A percentile compares a stretch with the other conserved stretches of the same genome.
These are phyloP conservation scores for Mortierella antarctica DNA, from an alignment of 192 early-diverging fungal genomes.

Conservation along the genomic window DNA sequence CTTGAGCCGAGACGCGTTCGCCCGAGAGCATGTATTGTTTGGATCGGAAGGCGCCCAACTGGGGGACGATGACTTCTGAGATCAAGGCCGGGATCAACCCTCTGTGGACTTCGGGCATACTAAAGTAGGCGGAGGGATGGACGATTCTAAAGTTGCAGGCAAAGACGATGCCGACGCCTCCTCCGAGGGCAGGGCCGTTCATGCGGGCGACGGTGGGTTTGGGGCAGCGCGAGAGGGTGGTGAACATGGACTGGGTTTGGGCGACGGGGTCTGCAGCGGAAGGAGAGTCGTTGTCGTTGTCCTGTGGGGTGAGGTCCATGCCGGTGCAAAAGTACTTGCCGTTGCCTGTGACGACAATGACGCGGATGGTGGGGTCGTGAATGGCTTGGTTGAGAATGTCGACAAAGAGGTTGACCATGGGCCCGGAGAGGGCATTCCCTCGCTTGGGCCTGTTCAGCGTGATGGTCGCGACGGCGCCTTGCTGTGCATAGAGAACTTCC, in stretches of 20 bases:
- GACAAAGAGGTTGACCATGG: slow-evolving; percentile 59
- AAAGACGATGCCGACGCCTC: slow-evolving; percentile 68
- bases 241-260: slow-evolving; percentile 57
- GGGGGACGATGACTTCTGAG: slow-evolving; percentile 69
- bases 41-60: slow-evolving; percentile 60
- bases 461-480: slow-evolving; percentile 58
- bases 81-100: slow-evolving; percentile 75
- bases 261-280: slow-evolving; percentile 32
- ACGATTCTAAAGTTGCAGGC: slow-evolving; percentile 67
- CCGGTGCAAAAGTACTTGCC: slow-evolving; percentile 76
- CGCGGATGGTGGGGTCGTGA: slow-evolving; percentile 57
- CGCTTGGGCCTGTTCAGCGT: slow-evolving; percentile 63
- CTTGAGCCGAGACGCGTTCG: slow-evolving; percentile 55
- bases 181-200: slow-evolving; percentile 74
- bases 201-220: slow-evolving; percentile 66
- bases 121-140: slow-evolving; percentile 55
- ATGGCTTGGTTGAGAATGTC: slow-evolving; percentile 54
- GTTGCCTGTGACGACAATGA: slow-evolving; percentile 67
- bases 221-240: slow-evolving; percentile 54
- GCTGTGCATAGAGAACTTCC: slow-evolving; percentile 35
- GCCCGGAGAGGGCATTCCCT: slow-evolving; percentile 63
- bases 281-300: slow-evolving; percentile 16
- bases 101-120: slow-evolving; percentile 68
- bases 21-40: slow-evolving; percentile 69
- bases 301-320: slow-evolving; percentile 63